A percentile compares a stretch with the other conserved stretches of the same genome.
Evolutionary conservation across 495 filamentous ascomycete species (phyloP).

Genomic region (Rusavskia elegans): DNA sequence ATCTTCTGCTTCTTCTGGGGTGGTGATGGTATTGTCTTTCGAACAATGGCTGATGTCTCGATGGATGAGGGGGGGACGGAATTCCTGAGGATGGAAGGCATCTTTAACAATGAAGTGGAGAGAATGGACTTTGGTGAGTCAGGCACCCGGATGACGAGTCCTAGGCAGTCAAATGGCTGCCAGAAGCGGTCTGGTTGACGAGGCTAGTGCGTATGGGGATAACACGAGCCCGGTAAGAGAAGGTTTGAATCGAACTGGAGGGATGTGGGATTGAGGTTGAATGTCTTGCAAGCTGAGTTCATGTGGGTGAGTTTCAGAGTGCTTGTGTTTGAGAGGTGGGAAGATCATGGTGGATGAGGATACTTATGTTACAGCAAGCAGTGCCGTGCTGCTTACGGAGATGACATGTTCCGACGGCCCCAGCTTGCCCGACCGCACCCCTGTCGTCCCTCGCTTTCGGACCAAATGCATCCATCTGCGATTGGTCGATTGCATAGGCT

Average conservation of each 20-base stretch:
- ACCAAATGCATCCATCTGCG: no score
- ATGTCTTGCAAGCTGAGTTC: no score
- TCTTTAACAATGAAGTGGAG: slow-evolving; percentile 1
- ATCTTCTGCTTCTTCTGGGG: slow-evolving; percentile 61
- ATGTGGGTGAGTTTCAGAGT: no score
- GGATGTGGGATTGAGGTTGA: background rate
- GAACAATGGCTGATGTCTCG: slow-evolving; percentile 2
- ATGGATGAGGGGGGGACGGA: slow-evolving; percentile 4
- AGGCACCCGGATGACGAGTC: background rate
- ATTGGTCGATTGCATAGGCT: no score
- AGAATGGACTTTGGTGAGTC: background rate
- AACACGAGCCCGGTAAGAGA: background rate
- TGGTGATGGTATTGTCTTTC: slow-evolving; percentile 4
- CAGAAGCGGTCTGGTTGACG: background rate
- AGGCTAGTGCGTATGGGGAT: background rate
- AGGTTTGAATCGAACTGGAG: background rate
- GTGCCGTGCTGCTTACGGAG: no score
- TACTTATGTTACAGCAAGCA: no score
- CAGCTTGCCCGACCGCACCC: no score
- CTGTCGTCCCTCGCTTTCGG: no score
- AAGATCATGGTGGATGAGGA: no score
- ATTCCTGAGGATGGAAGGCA: slow-evolving; percentile 12
- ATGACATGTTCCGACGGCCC: no score
- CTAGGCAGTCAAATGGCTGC: background rate
- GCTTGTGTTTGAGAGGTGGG: no score